phyloP scores from a whole-genome alignment of 2,329 filamentous ascomycete genomes.

The Pyrenophora teres region DNA sequence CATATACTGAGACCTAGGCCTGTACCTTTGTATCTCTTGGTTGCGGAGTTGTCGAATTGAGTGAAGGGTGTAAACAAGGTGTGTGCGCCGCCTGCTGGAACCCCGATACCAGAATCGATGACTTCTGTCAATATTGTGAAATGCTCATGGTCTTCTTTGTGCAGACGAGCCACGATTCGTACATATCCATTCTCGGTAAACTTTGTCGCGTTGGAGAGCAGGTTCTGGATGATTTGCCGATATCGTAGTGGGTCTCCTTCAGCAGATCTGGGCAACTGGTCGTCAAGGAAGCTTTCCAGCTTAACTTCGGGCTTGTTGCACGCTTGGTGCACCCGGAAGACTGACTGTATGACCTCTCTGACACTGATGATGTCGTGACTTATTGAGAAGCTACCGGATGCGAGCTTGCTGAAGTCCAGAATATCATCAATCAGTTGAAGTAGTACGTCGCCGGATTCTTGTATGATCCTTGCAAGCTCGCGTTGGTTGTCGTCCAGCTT shows the following conservation, averaged over 20 bases:
- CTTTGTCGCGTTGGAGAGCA: slow-evolving; percentile 65
- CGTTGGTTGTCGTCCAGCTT: slow-evolving; percentile 58
- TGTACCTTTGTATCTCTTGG: slow-evolving; percentile 60
- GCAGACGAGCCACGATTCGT: slow-evolving; percentile 50
- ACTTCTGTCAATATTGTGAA: slow-evolving; percentile 59
- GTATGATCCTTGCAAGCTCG: slow-evolving; percentile 62
- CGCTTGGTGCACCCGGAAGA: slow-evolving; percentile 57
- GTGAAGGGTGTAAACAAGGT: slow-evolving; percentile 62
- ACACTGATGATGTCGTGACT: slow-evolving; percentile 59
- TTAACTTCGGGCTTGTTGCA: slow-evolving; percentile 54
- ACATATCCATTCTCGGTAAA: slow-evolving; percentile 64
- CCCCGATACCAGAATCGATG: slow-evolving; percentile 60
- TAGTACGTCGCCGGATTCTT: slow-evolving; percentile 63
- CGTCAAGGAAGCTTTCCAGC: slow-evolving; percentile 52
- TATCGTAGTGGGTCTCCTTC: slow-evolving; percentile 64
- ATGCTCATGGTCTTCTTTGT: slow-evolving; percentile 49
- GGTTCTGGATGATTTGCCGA: slow-evolving; percentile 66
- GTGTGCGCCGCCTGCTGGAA: slow-evolving; percentile 52
- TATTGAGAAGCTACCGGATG: slow-evolving; percentile 64
- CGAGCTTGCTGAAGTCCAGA: slow-evolving; percentile 68
- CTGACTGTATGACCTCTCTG: slow-evolving; percentile 52
- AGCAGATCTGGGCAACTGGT: slow-evolving; percentile 55
- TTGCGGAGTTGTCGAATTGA: slow-evolving; percentile 60
- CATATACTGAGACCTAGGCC: slow-evolving; percentile 63
- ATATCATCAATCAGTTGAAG: slow-evolving; percentile 69